A percentile compares a stretch with the other conserved stretches of the same genome.
Evolutionary conservation across 768 basidiomycete species (phyloP).

Genomic region (Kwoniella botswanensis): DNA sequence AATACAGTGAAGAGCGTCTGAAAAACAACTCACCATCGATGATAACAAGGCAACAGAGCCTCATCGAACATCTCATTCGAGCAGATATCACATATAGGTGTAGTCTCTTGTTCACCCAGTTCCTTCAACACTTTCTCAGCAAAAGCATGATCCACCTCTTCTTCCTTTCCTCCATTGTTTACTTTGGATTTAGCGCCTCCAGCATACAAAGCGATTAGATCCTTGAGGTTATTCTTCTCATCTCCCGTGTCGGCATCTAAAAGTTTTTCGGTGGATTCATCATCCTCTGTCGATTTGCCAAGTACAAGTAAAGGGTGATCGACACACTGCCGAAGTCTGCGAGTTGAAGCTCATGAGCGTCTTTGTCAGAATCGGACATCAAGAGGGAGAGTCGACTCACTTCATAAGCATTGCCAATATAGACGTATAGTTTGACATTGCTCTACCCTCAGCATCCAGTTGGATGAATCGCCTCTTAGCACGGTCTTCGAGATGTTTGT

Average conservation of each 20-base stretch:
- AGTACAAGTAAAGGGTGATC: slow-evolving; percentile 86
- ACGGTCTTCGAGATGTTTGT: slow-evolving; percentile 79
- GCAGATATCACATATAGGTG: slow-evolving; percentile 58
- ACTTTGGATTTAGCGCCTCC: slow-evolving; percentile 52
- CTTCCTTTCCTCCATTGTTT: slow-evolving; percentile 59
- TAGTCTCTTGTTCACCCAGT: slow-evolving; percentile 44
- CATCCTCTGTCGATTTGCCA: slow-evolving; percentile 60
- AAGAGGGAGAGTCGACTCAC: slow-evolving; percentile 60
- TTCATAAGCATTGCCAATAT: slow-evolving; percentile 90
- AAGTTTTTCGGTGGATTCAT: slow-evolving; percentile 54
- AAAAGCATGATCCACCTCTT: slow-evolving; percentile 55
- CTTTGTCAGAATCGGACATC: no score
- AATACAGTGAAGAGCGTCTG: no score
- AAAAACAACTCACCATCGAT: slow-evolving; percentile 33
- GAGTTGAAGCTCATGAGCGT: no score
- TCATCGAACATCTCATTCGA: slow-evolving; percentile 65
- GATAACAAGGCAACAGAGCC: slow-evolving; percentile 56
- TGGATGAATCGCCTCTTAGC: slow-evolving; percentile 81
- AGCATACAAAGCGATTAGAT: slow-evolving; percentile 53
- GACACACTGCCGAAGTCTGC: slow-evolving; percentile 84
- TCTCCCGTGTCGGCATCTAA: slow-evolving; percentile 42
- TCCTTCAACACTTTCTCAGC: slow-evolving; percentile 64
- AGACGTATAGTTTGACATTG: slow-evolving; percentile 66
- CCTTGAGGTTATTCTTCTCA: slow-evolving; percentile 36
- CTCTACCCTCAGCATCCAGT: slow-evolving; percentile 82